Conservation (phyloP, 371 early-diverging fungal genomes). For the Mucor piriformis region DNA sequence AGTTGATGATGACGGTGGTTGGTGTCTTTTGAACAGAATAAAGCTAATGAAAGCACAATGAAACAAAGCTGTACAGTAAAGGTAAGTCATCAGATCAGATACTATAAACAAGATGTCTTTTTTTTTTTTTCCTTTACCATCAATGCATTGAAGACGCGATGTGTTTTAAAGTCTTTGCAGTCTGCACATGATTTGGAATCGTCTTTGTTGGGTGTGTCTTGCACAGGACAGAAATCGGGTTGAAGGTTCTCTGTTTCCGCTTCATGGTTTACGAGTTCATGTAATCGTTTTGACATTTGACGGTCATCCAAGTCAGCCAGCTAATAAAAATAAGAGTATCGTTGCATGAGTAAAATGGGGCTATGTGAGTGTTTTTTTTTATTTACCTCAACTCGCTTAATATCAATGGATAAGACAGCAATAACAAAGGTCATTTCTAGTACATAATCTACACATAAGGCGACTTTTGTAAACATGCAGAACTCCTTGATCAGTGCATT, state of each 20-base stretch:
- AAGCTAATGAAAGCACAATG: slow-evolving; percentile 24
- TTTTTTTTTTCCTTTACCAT: slow-evolving; percentile 28
- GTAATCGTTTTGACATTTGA: slow-evolving; percentile 31
- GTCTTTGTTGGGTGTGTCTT: slow-evolving; percentile 22
- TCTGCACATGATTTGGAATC: slow-evolving; percentile 36
- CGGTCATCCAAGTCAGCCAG: slow-evolving; percentile 37
- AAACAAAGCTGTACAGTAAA: slow-evolving; percentile 25
- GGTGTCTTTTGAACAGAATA: slow-evolving; percentile 23
- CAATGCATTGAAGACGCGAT: slow-evolving; percentile 31
- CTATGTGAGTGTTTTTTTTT: background rate
- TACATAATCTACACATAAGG: slow-evolving; percentile 71
- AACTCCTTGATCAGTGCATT: slow-evolving; percentile 70
- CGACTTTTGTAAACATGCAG: slow-evolving; percentile 67
- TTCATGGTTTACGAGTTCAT: slow-evolving; percentile 20
- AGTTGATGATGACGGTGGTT: background rate
- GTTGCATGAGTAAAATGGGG: too few species aligned
- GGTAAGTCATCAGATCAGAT: background rate
- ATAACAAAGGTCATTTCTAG: slow-evolving; percentile 75
- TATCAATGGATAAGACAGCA: slow-evolving; percentile 74
- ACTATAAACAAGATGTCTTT: too few species aligned
- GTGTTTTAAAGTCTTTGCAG: slow-evolving; percentile 38
- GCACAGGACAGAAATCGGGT: slow-evolving; percentile 26
- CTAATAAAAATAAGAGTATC: slow-evolving; percentile 12
- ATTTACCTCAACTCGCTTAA: slow-evolving; percentile 68
- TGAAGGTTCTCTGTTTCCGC: slow-evolving; percentile 8